These are phyloP conservation scores for Oryza coarctata DNA, from an alignment of 176 grass and related monocot genomes.

Conservation along the genomic window DNA sequence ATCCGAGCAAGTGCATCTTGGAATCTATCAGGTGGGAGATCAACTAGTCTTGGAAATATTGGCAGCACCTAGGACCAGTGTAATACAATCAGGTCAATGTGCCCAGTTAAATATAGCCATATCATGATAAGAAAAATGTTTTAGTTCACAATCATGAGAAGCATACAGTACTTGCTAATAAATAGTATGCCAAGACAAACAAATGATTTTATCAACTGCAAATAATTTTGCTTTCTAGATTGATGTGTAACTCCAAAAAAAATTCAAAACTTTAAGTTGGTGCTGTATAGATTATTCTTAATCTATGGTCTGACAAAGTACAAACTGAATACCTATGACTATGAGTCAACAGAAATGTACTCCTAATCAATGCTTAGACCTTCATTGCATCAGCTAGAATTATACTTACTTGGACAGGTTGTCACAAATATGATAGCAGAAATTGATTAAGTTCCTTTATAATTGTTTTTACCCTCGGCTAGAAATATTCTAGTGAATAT, in stretches of 20 bases:
- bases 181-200: neutral
- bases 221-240: slow-evolving; percentile 13
- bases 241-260: neutral
- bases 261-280: neutral
- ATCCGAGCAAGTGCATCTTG: slow-evolving; percentile 97
- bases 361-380: neutral
- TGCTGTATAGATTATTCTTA: neutral
- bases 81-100: slow-evolving; percentile 3
- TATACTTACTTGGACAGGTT: slow-evolving; percentile 12
- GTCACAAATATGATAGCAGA: neutral
- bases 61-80: slow-evolving; percentile 68
- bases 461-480: neutral
- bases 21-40: slow-evolving; percentile 85
- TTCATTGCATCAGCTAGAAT: neutral
- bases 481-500: neutral
- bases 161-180: neutral
- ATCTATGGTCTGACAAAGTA: slow-evolving; percentile 10
- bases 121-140: neutral
- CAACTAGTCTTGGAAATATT: slow-evolving; percentile 91
- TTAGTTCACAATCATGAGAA: slow-evolving; percentile 6
- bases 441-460: neutral
- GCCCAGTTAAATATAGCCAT: neutral
- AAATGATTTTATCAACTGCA: slow-evolving; percentile 1
- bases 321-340: slow-evolving; percentile 13
- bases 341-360: slow-evolving; percentile 7